phyloP scores from a whole-genome alignment of 2,329 filamentous ascomycete species.

The Colletotrichum gigasporum region DNA sequence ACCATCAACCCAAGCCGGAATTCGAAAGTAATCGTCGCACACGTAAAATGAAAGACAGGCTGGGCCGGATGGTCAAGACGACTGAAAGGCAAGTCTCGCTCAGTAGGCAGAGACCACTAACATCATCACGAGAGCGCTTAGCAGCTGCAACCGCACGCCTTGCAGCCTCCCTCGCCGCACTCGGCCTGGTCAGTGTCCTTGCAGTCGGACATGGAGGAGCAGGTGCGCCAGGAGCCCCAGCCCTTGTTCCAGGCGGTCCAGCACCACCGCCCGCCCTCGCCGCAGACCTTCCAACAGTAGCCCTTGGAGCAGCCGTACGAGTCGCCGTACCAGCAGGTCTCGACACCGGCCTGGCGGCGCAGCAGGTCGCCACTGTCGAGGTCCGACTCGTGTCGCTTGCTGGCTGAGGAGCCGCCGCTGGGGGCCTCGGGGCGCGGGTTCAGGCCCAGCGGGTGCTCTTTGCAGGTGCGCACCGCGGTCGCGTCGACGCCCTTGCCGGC shows the following conservation, averaged over 20 bases:
- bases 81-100: too few species aligned
- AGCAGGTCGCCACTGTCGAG: neutral
- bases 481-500: neutral
- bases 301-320: slow-evolving; percentile 1
- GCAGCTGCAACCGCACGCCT: neutral
- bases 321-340: neutral
- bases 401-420: neutral
- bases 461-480: slow-evolving; percentile 6
- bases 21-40: too few species aligned
- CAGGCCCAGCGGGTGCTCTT: slow-evolving; percentile 7
- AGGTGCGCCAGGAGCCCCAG: neutral
- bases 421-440: neutral
- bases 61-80: too few species aligned
- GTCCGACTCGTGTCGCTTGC: neutral
- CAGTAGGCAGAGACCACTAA: too few species aligned
- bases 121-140: too few species aligned
- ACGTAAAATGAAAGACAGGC: too few species aligned
- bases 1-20: too few species aligned
- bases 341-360: neutral
- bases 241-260: slow-evolving; percentile 9
- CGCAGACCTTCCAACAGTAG: slow-evolving; percentile 4
- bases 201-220: neutral
- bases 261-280: neutral
- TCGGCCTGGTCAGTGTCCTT: neutral
- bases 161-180: slow-evolving; percentile 2